phyloP scores from a whole-genome alignment of 2,329 filamentous ascomycete genomes.

The Aspergillus neoniger region DNA sequence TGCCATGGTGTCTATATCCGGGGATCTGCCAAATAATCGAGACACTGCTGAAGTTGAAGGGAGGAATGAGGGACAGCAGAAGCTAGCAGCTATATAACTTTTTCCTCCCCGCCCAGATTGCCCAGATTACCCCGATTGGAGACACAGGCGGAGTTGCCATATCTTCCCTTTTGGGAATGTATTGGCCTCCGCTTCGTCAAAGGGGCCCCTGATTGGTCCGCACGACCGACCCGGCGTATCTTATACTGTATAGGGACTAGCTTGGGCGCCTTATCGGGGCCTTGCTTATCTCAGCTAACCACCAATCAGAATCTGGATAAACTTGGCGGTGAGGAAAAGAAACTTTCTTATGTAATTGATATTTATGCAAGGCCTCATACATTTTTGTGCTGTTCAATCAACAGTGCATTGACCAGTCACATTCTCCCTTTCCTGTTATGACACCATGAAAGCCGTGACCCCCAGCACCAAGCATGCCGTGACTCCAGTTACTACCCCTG shows the following conservation, averaged over 20 bases:
- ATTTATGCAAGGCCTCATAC: background rate
- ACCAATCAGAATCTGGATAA: background rate
- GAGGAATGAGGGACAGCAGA: background rate
- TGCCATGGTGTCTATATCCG: conserved; percentile 8
- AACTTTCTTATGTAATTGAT: background rate
- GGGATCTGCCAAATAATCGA: background rate
- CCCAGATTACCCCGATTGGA: too few species aligned
- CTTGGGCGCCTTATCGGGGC: background rate
- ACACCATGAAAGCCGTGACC: background rate
- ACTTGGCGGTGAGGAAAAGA: too few species aligned
- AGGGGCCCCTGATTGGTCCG: conserved; percentile 11
- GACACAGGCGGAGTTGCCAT: too few species aligned
- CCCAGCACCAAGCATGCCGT: conserved; percentile 23
- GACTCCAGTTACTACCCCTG: conserved; percentile 32
- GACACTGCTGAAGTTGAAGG: background rate
- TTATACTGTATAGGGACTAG: conserved; percentile 11
- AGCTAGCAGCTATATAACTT: too few species aligned
- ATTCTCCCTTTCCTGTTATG: background rate
- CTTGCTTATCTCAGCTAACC: background rate
- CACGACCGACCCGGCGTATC: conserved; percentile 16
- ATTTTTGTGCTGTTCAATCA: background rate
- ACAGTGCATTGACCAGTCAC: too few species aligned
- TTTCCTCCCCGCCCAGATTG: too few species aligned
- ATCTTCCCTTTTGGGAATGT: too few species aligned
- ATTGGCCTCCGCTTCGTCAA: background rate